Evolutionary conservation across 495 filamentous ascomycete genomes (phyloP), one percentile per base, ranked within the genome.

Genomic region (Penicillium goetzii): DNA sequence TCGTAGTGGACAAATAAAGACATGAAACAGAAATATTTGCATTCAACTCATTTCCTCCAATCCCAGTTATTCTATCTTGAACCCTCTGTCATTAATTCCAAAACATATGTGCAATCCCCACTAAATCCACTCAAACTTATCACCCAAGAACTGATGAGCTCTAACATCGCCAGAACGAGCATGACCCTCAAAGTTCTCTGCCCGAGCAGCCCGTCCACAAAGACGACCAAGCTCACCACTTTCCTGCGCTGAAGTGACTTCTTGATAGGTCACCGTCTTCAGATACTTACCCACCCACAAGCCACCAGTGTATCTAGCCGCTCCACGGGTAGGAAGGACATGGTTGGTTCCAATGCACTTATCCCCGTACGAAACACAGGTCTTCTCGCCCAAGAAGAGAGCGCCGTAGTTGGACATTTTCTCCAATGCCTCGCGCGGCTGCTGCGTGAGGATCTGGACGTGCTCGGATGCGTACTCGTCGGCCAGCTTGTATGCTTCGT

Each of bases 321-420:
- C 81, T 38, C 78, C 79, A 7, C 75, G 70, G 1, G 83, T 85
- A 0, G 83, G 82, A 3, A 85, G 72, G 8, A 85, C 82, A 62
- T 84, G 83, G 64, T 85, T 84, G 2, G 83, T 85, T 5, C 81
- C 83, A 57, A 85, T 85, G 45, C 76, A 78, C 74, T 84, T 84
- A 55, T 84, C 82, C 10, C 82, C 81, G 58, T 82, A 84, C 1
- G 78, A 82, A 3, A 85, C 81, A 61, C 81, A 85, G 1, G 82
- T 84, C 65, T 79, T 83, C 58, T 82, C 81, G 3, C 82, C 83
- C 19, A 84, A 70, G 68, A 85, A 84, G 15, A 85, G 52, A 8
- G 81, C 76, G 1, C 83, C 83, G 51, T 82, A 85, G 33, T 80
- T 76, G 4, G 60, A 76, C 81, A 85, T 84, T 64, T 84, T 84